A percentile compares a stretch with the other conserved stretches of the same genome.
Evolutionary conservation across 768 basidiomycete genomes (phyloP).

Genomic region (Tricholoma saponaceum): DNA sequence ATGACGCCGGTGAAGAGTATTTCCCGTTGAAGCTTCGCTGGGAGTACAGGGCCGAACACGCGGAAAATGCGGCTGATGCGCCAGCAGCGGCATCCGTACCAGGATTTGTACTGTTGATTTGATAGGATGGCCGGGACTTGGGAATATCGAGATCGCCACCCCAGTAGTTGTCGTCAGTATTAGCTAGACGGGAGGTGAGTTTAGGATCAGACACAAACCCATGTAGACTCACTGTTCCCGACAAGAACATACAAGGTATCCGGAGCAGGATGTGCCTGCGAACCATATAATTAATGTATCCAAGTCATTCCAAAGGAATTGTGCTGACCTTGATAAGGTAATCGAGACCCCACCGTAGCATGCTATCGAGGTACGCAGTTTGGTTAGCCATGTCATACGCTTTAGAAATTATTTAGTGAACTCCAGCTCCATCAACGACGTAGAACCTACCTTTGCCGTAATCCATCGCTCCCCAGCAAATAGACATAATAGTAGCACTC

Average conservation of each 20-base stretch:
- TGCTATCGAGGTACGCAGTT: constrained; percentile 87
- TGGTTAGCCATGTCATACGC: constrained; percentile 86
- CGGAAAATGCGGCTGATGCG: constrained; percentile 82
- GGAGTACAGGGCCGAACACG: constrained; percentile 80
- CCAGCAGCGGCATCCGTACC: constrained; percentile 89
- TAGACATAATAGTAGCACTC: constrained; percentile 80
- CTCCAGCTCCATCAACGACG: neutral
- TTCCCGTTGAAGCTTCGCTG: constrained; percentile 46
- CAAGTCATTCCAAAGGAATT: neutral
- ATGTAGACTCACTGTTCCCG: constrained; percentile 46
- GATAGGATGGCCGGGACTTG: constrained; percentile 66
- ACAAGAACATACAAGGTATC: constrained; percentile 77
- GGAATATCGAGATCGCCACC: constrained; percentile 83
- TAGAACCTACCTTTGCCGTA: constrained; percentile 61
- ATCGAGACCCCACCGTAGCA: constrained; percentile 86
- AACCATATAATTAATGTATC: neutral
- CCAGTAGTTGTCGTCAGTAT: constrained; percentile 80
- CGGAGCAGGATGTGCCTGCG: constrained; percentile 74
- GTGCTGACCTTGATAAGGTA: constrained; percentile 80
- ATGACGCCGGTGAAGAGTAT: constrained; percentile 56
- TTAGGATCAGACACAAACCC: neutral
- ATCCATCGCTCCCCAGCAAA: constrained; percentile 89
- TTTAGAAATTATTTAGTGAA: constrained; percentile 18
- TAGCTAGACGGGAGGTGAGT: constrained; percentile 30
- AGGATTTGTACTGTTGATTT: constrained; percentile 74